Evolutionary conservation across 257 asterid species (phyloP).

Genomic region (Penstemon davidsonii): DNA sequence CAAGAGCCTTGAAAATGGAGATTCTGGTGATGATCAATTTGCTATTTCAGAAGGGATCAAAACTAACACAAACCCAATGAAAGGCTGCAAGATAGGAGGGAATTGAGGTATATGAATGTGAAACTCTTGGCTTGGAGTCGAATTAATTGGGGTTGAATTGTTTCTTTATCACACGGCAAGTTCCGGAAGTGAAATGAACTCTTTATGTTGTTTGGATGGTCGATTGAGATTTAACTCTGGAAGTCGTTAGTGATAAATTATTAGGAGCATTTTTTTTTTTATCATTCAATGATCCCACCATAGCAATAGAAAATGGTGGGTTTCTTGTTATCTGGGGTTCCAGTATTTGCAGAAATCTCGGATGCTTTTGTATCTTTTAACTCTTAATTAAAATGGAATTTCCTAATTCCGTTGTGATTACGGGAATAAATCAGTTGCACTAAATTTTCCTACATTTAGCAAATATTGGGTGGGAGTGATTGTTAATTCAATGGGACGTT

Average conservation of each 20-base stretch:
- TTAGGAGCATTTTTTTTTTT: constrained; percentile 21
- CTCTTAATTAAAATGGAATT: constrained; percentile 6
- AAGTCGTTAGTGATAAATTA: constrained; percentile 22
- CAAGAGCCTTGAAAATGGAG: constrained; percentile 38
- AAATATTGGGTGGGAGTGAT: too few species aligned
- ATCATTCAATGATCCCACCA: constrained; percentile 39
- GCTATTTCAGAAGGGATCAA: constrained; percentile 1
- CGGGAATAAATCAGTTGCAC: neutral
- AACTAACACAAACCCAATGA: constrained; percentile 14
- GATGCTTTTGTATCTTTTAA: constrained; percentile 30
- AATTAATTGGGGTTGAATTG: constrained; percentile 18
- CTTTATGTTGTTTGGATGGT: constrained; percentile 14
- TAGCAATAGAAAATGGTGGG: constrained; percentile 37
- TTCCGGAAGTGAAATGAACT: constrained; percentile 17
- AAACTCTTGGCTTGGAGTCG: constrained; percentile 1
- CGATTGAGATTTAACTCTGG: constrained; percentile 25
- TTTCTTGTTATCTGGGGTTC: constrained; percentile 44
- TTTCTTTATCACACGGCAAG: constrained; percentile 2
- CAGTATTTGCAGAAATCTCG: constrained; percentile 57
- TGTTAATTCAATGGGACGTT: too few species aligned
- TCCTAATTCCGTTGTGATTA: neutral
- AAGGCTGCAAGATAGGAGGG: constrained; percentile 20
- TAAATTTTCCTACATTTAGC: too few species aligned
- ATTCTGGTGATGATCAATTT: constrained; percentile 13
- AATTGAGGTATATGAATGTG: constrained; percentile 6